phyloP scores from a whole-genome alignment of 495 filamentous ascomycete species.

The Cetradonia linearis region DNA sequence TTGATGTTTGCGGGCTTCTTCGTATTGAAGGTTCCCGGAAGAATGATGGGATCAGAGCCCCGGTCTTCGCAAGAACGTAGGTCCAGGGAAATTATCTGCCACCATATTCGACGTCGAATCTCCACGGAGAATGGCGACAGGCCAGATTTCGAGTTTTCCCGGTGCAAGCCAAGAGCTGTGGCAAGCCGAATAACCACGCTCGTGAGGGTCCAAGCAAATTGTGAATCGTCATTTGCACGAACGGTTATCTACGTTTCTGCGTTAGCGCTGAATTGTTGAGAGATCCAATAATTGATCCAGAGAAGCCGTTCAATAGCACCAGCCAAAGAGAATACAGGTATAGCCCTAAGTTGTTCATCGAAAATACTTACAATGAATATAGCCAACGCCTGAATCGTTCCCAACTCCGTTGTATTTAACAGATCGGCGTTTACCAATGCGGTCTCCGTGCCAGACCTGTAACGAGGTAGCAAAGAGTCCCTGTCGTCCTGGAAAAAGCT shows the following conservation, averaged over 20 bases:
- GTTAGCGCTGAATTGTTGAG: background rate
- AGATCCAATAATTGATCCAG: background rate
- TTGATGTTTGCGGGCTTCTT: slow-evolving; percentile 44
- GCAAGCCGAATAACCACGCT: slow-evolving; percentile 51
- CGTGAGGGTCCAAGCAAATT: slow-evolving; percentile 29
- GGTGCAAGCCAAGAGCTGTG: slow-evolving; percentile 55
- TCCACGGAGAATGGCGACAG: slow-evolving; percentile 44
- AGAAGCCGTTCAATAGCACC: background rate
- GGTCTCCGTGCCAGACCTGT: slow-evolving; percentile 34
- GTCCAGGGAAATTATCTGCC: slow-evolving; percentile 65
- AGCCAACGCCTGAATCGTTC: slow-evolving; percentile 39
- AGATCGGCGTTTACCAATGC: slow-evolving; percentile 40
- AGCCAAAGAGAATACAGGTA: background rate
- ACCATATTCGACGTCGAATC: slow-evolving; percentile 68
- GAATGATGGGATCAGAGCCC: slow-evolving; percentile 59
- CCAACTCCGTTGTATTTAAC: slow-evolving; percentile 35
- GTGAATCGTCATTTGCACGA: slow-evolving; percentile 28
- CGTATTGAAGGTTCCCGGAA: slow-evolving; percentile 52
- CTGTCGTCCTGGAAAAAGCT: slow-evolving; percentile 36
- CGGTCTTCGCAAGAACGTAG: slow-evolving; percentile 63
- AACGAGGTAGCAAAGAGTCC: slow-evolving; percentile 32
- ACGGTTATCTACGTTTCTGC: background rate
- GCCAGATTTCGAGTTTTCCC: slow-evolving; percentile 29
- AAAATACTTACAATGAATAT: slow-evolving; percentile 31
- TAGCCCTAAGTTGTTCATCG: background rate